Evolutionary conservation across 257 asterid species (phyloP).

Genomic region (Penstemon davidsonii): DNA sequence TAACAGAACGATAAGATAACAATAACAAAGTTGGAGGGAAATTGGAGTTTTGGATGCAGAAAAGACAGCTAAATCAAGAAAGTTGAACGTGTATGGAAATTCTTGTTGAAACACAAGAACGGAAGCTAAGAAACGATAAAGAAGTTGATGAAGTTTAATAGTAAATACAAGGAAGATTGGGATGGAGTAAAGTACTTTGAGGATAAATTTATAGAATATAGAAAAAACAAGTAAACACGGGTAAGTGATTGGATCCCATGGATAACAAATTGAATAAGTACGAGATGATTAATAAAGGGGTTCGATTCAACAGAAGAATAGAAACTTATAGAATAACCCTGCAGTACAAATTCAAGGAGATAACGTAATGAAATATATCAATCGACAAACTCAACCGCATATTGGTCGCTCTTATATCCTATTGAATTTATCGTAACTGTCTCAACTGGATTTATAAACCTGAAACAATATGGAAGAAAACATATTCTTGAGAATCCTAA

Average conservation of each 20-base stretch:
- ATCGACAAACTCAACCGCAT: conserved; percentile 68
- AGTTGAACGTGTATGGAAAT: conserved; percentile 20
- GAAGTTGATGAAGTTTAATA: conserved; percentile 23
- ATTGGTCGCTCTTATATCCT: conserved; percentile 29
- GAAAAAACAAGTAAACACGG: conserved; percentile 48
- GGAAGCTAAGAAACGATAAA: conserved; percentile 24
- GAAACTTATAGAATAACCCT: conserved; percentile 69
- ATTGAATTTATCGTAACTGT: conserved; percentile 12
- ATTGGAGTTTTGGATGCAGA: conserved; percentile 16
- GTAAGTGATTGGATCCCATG: conserved; percentile 68
- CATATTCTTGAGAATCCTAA: conserved; percentile 14
- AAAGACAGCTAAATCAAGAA: conserved; percentile 19
- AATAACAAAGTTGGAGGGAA: too few species aligned
- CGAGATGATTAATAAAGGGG: conserved; percentile 14
- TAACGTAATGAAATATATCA: conserved; percentile 53
- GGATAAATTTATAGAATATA: conserved; percentile 51
- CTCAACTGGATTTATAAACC: conserved; percentile 30
- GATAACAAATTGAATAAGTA: conserved; percentile 22
- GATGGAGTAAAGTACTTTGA: conserved; percentile 14
- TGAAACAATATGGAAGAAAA: conserved; percentile 31
- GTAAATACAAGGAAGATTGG: background rate
- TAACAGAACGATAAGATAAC: too few species aligned
- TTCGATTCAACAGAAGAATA: conserved; percentile 18
- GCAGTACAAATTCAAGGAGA: conserved; percentile 71
- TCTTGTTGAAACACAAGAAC: background rate